phyloP scores from a whole-genome alignment of 1,284 basidiomycete species.

The Boletus semigastroideus region DNA sequence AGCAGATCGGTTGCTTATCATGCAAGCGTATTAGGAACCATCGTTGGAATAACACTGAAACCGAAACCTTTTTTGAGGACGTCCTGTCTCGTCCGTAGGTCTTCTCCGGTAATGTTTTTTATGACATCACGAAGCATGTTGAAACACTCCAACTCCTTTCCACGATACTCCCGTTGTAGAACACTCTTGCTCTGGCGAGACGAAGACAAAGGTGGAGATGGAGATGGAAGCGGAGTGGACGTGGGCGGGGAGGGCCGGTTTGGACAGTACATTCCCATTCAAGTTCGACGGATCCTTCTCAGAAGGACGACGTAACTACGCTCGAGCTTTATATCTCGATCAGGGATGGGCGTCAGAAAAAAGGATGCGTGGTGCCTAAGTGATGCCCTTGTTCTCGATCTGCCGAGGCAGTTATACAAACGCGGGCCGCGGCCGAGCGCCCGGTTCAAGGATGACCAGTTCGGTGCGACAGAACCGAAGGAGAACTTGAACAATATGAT shows the following conservation, averaged over 20 bases:
- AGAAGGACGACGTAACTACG: neutral
- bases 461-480: too few species aligned
- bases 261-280: neutral
- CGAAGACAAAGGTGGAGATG: neutral
- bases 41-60: neutral
- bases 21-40: neutral
- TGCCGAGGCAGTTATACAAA: neutral
- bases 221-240: too few species aligned
- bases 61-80: slow-evolving; percentile 19
- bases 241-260: neutral
- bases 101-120: slow-evolving; percentile 14
- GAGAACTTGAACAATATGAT: too few species aligned
- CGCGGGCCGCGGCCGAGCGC: too few species aligned
- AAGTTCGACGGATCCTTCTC: neutral
- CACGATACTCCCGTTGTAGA: slow-evolving; percentile 22
- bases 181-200: slow-evolving; percentile 13
- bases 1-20: slow-evolving; percentile 13
- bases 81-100: slow-evolving; percentile 18
- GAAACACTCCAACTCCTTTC: slow-evolving; percentile 23
- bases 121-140: slow-evolving; percentile 18
- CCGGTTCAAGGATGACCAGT: too few species aligned
- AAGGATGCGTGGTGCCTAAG: neutral
- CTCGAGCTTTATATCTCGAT: slow-evolving; percentile 1
- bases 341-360: neutral
- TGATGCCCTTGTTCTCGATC: neutral